phyloP scores from a whole-genome alignment of 306 rosid genomes.

The Alnus rubra region DNA sequence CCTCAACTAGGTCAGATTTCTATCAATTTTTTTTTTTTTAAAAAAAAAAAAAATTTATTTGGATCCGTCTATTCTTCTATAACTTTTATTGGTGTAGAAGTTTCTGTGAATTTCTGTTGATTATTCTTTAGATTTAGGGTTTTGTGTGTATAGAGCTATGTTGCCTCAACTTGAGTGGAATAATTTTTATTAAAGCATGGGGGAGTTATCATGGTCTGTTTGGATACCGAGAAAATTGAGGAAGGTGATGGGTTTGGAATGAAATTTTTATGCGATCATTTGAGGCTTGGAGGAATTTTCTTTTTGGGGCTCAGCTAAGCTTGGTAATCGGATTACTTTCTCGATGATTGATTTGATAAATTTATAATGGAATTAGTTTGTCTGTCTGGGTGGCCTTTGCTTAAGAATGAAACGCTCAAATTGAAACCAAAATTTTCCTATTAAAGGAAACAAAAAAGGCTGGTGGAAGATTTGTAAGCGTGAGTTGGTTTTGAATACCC shows the following conservation, averaged over 20 bases:
- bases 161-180: too few species aligned
- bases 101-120: background rate
- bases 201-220: background rate
- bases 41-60: background rate
- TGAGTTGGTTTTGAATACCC: background rate
- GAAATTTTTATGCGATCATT: background rate
- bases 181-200: background rate
- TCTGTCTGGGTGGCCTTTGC: background rate
- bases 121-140: background rate
- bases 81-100: conserved; percentile 3
- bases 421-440: background rate
- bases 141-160: background rate
- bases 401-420: too few species aligned
- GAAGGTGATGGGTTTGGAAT: background rate
- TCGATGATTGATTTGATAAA: background rate
- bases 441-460: background rate
- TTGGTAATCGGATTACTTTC: background rate
- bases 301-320: background rate
- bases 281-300: background rate
- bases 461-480: background rate
- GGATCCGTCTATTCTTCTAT: conserved; percentile 18
- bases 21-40: background rate
- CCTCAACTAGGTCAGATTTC: conserved; percentile 76
- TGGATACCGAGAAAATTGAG: background rate
- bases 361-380: background rate